These are phyloP conservation scores for Fusarium sp. DNA, from an alignment of 2,329 filamentous ascomycete genomes.

Conservation along the genomic window DNA sequence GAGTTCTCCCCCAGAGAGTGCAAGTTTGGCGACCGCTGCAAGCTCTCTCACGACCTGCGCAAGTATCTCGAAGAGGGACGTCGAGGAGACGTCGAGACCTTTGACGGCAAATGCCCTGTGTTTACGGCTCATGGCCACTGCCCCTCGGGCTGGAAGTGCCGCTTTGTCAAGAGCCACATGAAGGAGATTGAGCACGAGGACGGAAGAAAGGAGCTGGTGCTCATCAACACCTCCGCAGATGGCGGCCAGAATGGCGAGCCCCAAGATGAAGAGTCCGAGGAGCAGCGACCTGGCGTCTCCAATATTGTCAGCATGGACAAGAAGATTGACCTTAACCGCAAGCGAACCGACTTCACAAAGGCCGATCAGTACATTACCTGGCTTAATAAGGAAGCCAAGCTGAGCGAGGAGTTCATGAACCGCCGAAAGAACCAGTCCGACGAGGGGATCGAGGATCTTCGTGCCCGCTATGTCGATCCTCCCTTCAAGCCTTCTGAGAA, in stretches of 20 bases:
- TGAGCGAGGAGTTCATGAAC: conserved; percentile 54
- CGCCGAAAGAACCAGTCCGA: conserved; percentile 55
- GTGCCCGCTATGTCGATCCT: conserved; percentile 85
- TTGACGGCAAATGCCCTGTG: conserved; percentile 83
- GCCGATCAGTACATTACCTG: conserved; percentile 82
- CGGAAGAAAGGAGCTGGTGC: conserved; percentile 82
- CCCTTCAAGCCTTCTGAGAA: conserved; percentile 94
- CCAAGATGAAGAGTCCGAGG: conserved; percentile 55
- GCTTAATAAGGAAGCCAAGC: conserved; percentile 72
- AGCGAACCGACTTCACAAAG: conserved; percentile 75
- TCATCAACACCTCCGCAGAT: conserved; percentile 58
- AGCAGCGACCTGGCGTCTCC: conserved; percentile 72
- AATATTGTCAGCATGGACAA: conserved; percentile 77
- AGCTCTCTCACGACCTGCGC: conserved; percentile 83
- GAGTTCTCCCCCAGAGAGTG: conserved; percentile 88
- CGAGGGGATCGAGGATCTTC: conserved; percentile 71
- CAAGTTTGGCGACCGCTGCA: conserved; percentile 82
- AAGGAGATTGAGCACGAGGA: conserved; percentile 81
- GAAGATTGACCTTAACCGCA: conserved; percentile 81
- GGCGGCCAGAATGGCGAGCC: conserved; percentile 43
- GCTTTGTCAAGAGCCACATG: conserved; percentile 89
- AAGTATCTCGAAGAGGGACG: conserved; percentile 87
- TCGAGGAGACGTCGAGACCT: conserved; percentile 79
- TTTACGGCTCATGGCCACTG: conserved; percentile 82
- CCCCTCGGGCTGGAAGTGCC: conserved; percentile 90